Evolutionary conservation across 1,284 basidiomycete species (phyloP).

Genomic region (Megacollybia platyphylla): DNA sequence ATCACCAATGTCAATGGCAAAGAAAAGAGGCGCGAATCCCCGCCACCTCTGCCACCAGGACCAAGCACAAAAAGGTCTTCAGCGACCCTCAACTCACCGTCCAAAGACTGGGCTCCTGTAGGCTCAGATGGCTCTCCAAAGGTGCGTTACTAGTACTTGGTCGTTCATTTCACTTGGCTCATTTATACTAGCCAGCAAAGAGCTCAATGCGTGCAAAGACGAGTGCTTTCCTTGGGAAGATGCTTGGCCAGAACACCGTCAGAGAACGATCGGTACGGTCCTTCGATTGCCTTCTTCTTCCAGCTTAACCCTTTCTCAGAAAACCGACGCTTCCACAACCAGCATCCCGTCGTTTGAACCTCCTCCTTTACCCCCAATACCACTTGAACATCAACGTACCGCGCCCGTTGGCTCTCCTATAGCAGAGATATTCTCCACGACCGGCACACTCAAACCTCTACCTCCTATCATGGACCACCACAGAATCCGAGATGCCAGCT

Average conservation of each 20-base stretch:
- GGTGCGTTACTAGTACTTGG: conserved; percentile 17
- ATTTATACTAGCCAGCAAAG: conserved; percentile 29
- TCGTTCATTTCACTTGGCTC: conserved; percentile 2
- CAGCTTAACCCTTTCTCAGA: conserved; percentile 12
- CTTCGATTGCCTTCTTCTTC: conserved; percentile 2
- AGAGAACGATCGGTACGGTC: conserved; percentile 58
- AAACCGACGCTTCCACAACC: conserved; percentile 27
- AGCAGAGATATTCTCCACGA: conserved; percentile 36
- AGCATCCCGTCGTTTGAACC: conserved; percentile 21
- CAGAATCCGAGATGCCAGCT: conserved; percentile 18
- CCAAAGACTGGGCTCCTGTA: neutral
- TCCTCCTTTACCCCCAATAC: conserved; percentile 66
- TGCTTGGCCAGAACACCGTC: conserved; percentile 50
- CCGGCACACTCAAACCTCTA: conserved; percentile 42
- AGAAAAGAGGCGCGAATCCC: conserved; percentile 31
- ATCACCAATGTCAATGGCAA: conserved; percentile 23
- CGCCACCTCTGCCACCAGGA: conserved; percentile 33
- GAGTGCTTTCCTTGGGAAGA: conserved; percentile 64
- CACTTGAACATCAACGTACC: conserved; percentile 25
- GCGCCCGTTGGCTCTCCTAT: conserved; percentile 28
- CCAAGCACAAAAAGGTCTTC: neutral
- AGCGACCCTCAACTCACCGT: neutral
- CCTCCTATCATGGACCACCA: conserved; percentile 36
- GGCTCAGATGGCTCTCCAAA: conserved; percentile 19
- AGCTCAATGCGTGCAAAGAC: conserved; percentile 64